phyloP scores from a whole-genome alignment of 2,329 filamentous ascomycete species.

The Lasiodiplodia gonubiensis region DNA sequence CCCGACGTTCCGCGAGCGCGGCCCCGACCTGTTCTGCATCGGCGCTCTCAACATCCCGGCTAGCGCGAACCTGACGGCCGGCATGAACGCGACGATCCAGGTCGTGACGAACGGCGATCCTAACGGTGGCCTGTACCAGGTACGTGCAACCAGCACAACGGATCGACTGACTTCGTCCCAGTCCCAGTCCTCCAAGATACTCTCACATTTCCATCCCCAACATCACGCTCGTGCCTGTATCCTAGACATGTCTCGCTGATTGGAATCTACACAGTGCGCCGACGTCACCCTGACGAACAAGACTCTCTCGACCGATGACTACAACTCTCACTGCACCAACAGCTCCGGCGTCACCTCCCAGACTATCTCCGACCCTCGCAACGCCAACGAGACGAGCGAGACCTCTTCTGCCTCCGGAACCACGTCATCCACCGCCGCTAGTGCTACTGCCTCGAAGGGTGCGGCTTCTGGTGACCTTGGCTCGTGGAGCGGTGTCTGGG shows the following conservation, averaged over 20 bases:
- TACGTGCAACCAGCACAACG: slow-evolving; percentile 37
- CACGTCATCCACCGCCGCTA: slow-evolving; percentile 27
- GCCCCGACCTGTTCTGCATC: slow-evolving; percentile 71
- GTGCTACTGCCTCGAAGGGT: slow-evolving; percentile 6
- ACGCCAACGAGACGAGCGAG: slow-evolving; percentile 54
- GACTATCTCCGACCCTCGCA: slow-evolving; percentile 53
- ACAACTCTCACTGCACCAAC: slow-evolving; percentile 61
- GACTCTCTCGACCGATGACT: slow-evolving; percentile 53
- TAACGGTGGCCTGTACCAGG: slow-evolving; percentile 69
- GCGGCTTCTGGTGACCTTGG: background rate
- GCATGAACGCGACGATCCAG: slow-evolving; percentile 70
- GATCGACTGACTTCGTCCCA: background rate
- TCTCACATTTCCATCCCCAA: background rate
- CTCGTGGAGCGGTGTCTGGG: slow-evolving; percentile 9
- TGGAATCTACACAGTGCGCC: slow-evolving; percentile 63
- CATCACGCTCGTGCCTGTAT: background rate
- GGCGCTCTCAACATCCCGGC: slow-evolving; percentile 61
- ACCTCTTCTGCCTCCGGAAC: slow-evolving; percentile 32
- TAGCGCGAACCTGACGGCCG: slow-evolving; percentile 60
- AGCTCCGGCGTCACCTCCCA: slow-evolving; percentile 55
- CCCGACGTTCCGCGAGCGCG: slow-evolving; percentile 63
- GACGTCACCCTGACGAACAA: slow-evolving; percentile 70
- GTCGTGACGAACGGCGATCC: slow-evolving; percentile 68
- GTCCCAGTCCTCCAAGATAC: background rate
- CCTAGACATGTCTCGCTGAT: too few species aligned